Evolutionary conservation across 1,284 basidiomycete species (phyloP).

Genomic region (Leccinum solheimii): DNA sequence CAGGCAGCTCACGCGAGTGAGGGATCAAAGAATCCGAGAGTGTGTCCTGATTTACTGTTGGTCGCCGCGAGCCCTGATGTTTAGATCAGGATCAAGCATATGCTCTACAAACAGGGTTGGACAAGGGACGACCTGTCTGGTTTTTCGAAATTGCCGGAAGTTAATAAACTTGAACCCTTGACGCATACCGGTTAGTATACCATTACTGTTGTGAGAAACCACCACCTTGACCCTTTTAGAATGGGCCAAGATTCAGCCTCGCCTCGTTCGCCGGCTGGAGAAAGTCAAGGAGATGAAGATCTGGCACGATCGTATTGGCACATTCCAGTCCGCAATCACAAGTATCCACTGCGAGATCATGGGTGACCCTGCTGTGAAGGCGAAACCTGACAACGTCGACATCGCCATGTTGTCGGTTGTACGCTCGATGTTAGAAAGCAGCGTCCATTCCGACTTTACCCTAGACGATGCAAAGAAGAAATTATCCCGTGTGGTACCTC

Average conservation of each 20-base stretch:
- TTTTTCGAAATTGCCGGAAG: slow-evolving; percentile 13
- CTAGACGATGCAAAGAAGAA: background rate
- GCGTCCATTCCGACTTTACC: background rate
- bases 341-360: background rate
- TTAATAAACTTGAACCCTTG: slow-evolving; percentile 9
- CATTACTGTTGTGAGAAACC: too few species aligned
- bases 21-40: slow-evolving; percentile 10
- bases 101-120: background rate
- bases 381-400: slow-evolving; percentile 10
- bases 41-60: background rate
- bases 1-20: slow-evolving; percentile 1
- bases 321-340: background rate
- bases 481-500: background rate
- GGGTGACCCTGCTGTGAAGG: background rate
- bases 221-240: background rate
- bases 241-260: slow-evolving; percentile 15
- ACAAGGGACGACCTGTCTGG: background rate
- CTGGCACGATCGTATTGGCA: background rate
- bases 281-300: background rate
- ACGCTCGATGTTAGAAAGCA: slow-evolving; percentile 2
- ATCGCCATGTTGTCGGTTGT: slow-evolving; percentile 8
- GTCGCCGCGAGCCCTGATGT: background rate
- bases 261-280: slow-evolving; percentile 1
- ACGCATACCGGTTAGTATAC: slow-evolving; percentile 15
- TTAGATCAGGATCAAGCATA: slow-evolving; percentile 7